Percentiles rank a stretch among this genome's conserved stretches.
These are phyloP conservation scores for Penicillium olsonii DNA, from an alignment of 2,329 filamentous ascomycete genomes.

Conservation along the genomic window DNA sequence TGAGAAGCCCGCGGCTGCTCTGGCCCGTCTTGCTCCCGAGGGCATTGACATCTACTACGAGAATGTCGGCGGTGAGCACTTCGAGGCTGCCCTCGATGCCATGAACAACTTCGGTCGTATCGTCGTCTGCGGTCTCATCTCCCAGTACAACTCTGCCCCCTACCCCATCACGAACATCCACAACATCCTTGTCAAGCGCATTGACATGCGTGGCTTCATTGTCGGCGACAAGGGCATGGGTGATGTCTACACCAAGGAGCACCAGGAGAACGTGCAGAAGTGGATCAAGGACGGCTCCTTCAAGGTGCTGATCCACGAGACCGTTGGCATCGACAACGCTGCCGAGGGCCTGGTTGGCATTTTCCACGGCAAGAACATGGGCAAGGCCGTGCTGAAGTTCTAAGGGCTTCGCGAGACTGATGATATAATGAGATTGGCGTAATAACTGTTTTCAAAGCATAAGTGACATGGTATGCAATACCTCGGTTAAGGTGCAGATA, in stretches of 20 bases:
- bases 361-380: constrained; percentile 77
- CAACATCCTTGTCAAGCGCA: constrained; percentile 65
- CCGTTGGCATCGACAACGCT: constrained; percentile 75
- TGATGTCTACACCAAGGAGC: constrained; percentile 66
- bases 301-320: constrained; percentile 68
- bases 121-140: constrained; percentile 68
- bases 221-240: constrained; percentile 67
- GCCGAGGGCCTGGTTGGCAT: constrained; percentile 73
- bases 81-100: constrained; percentile 65
- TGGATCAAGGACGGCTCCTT: constrained; percentile 77
- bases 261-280: constrained; percentile 72
- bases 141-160: constrained; percentile 71
- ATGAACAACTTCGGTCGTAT: constrained; percentile 70
- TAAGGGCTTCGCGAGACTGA: constrained; percentile 32
- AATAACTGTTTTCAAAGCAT: constrained; percentile 3
- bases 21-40: constrained; percentile 70
- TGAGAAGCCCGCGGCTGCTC: constrained; percentile 67
- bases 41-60: constrained; percentile 85
- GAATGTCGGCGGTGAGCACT: constrained; percentile 74
- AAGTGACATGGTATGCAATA: constrained; percentile 6
- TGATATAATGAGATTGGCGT: constrained; percentile 16
- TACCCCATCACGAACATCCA: constrained; percentile 70
- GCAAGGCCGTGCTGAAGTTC: constrained; percentile 78
- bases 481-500: constrained; percentile 22
- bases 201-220: constrained; percentile 74